Evolutionary conservation across 2,329 filamentous ascomycete genomes (phyloP), one percentile per base, ranked within the genome.

Genomic region (Pseudogymnoascus sp.): DNA sequence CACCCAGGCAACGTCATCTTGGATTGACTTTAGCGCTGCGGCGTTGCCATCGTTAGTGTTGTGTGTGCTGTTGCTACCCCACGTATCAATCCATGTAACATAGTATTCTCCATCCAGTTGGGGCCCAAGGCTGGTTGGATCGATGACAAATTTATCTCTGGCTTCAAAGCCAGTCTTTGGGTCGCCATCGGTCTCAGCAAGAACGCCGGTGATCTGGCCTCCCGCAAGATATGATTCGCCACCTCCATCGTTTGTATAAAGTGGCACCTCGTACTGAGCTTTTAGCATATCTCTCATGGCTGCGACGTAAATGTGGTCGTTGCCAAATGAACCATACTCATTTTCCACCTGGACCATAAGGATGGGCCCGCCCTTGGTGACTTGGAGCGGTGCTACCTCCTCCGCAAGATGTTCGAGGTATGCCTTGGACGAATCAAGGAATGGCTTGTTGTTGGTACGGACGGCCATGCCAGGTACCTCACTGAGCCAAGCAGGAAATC

Each of bases 321-420:
- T 71, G 14, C 77, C 79, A 53, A 77, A 81, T 21, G 75, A 79
- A 0, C 80, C 79, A 63, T 82, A 82, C 65, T 82, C 80, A 61
- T 82, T 82, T 66, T 82, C 80, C 11, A 81, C 74, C 64, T 83
- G 78, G 35, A 75, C 75, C 31, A 81, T 71, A 47, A 81, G 77
- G 12, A 82, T 75, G 0, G 78, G 77, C 1, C 79, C 79, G 0
- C 77, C 77, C 4, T 77, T 74, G 0, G 77, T 79, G 59, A 79
- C 75, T 64, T 77, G 74, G 59, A 81, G 78, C 38, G 73, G 73
- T 1, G 73, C 74, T 50, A 82, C 76, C 35, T 79, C 77, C 14
- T 75, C 70, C 11, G 76, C 77, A 16, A 81, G 73, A 63, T 75
- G 68, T 6, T 67, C 66, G 25, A 78, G 74, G 74, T 78, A 82